Evolutionary conservation across 139 green algal species (phyloP).

Genomic region (Micractinium sp.): DNA sequence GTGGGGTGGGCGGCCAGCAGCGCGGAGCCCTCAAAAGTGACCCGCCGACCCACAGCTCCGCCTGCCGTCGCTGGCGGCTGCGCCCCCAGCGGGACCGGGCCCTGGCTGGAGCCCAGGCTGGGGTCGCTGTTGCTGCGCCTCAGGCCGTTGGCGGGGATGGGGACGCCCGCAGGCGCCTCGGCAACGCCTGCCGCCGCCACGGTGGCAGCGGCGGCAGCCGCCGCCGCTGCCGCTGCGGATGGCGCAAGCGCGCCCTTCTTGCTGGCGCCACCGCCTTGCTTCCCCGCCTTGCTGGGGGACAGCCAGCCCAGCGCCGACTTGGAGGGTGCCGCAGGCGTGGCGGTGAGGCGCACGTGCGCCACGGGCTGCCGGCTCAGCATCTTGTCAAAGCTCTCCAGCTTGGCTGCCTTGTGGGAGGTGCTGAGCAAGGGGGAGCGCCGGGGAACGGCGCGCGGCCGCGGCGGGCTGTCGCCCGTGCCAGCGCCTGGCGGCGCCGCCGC

Average conservation of each 20-base stretch:
- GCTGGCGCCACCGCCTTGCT: background rate
- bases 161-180: background rate
- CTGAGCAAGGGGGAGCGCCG: background rate
- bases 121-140: constrained; percentile 42
- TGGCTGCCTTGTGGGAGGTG: constrained; percentile 16
- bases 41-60: background rate
- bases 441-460: too few relatives aligned
- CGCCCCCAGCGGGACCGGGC: background rate
- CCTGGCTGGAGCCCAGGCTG: constrained; percentile 10
- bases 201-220: background rate
- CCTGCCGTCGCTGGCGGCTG: background rate
- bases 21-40: background rate
- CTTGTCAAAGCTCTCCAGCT: constrained; percentile 52
- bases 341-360: constrained; percentile 7
- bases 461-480: background rate
- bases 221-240: background rate
- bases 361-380: constrained; percentile 40
- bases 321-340: background rate
- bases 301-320: constrained; percentile 5
- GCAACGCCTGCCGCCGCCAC: constrained; percentile 6
- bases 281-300: background rate
- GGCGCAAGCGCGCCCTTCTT: background rate
- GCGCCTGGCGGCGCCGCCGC: too few relatives aligned
- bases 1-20: background rate
- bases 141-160: constrained; percentile 8